Evolutionary conservation across 768 basidiomycete species (phyloP), one percentile per base, ranked within the genome.

Genomic region (Leccinum boreale): DNA sequence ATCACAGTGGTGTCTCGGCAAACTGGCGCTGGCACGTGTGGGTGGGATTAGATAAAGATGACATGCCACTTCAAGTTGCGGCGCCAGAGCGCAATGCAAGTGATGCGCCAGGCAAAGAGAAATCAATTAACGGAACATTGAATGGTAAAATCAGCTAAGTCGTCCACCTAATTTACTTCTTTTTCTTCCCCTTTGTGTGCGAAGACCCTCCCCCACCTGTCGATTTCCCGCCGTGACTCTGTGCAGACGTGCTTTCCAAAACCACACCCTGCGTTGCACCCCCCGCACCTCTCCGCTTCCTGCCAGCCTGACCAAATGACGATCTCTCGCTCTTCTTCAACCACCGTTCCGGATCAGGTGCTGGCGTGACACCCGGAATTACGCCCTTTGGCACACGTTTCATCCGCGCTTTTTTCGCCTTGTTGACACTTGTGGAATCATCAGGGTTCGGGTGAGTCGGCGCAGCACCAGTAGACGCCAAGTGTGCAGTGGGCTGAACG

Each of bases 321-420:
- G 87, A 80, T 50, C 90, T 78, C 70, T 92, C 89, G 53, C 83
- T 88, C 77, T 91, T 93, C 82, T 93, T 93, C 58, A 93, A 70
- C 91, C 91, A 93, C 60, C 91, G 77, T 70, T 93, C 91, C 24
- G 91, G 90, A 74, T 93, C 91, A 31, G 92, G 91, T 17, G 85
- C 79, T 28, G 90, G 90, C 4, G 90, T 91, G 12, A 90, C 84
- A 19, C 91, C 90, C 17, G 85, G 87, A 24, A 85, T 72, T 21
- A 92, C 86, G n/a, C 87, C 86, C 55, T 81, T 78, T 14, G 91
- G 90, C 17, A 92, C 79, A 67, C 90, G 85, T 60, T 82, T 81
- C 72, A 73, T 81, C 58, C 87, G 80, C 62, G 82, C 79, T 69
- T 82, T 82, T 74, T 73, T 78, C 57, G 59, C 66, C 74, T 77